Evolutionary conservation across 805 yeast genomes (phyloP), one percentile per base, ranked within the genome.

Genomic region (Saccharomyces eubayanus): DNA sequence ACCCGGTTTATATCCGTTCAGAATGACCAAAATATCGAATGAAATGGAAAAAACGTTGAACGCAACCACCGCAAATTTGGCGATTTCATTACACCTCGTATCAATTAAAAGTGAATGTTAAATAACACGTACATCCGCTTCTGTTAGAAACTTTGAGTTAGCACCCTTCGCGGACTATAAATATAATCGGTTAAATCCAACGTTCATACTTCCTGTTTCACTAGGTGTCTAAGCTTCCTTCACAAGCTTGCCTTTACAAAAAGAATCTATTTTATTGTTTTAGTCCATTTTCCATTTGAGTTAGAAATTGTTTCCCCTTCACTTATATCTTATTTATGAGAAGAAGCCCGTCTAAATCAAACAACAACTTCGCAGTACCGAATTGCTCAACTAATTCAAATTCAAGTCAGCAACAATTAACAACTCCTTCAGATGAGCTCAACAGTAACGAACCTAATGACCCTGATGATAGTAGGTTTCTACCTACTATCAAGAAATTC

Each of bases 291-390:
- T n/a, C 43, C 43, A 16, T 36, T 36, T 16, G 21, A 36, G 43
- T 36, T 36, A 36, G 43, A 36, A 16, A 36, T 36, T 36, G 21
- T 16, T 36, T 29, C 45, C 31, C 30, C 50, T 30, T 31, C 50
- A 47, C 50, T 47, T 31, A 29, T 47, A 28, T n/a, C 47, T 43
- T 58, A 57, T 64, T 36, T 36, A 81, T 81, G 85, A 85, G 86
- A 72, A 81, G 80, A 73, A 80, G 80, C 84, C 85, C 85, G 75
- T 80, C 85, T 46, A 71, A 69, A 58, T 80, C 84, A 46, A 72
- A 72, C 58, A 68, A 64, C 51, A 66, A 64, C 56, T 65, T 65
- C 63, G 71, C 69, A 62, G 67, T 69, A 62, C 72, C 74, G 70
- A 68, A 64, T 67, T 62, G 49, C n/a, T 27, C 52, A 29, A 43